phyloP scores from a whole-genome alignment of 495 filamentous ascomycete genomes.

The Daldinia vernicosa region DNA sequence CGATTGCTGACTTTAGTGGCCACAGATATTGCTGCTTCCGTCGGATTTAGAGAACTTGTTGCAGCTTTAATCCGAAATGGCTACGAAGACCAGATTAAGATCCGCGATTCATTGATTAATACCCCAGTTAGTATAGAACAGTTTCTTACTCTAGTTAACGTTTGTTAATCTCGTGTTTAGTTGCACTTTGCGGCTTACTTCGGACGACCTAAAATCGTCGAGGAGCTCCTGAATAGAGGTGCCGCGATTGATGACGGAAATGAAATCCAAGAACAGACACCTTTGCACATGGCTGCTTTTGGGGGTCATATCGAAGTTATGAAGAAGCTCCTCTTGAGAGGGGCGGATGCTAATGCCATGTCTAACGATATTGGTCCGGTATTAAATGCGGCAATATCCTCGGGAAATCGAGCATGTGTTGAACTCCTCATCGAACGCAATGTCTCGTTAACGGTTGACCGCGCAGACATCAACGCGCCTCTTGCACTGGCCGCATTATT shows the following conservation, averaged over 20 bases:
- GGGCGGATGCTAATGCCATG: conserved; percentile 47
- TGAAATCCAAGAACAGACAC: conserved; percentile 42
- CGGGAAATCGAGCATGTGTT: conserved; percentile 46
- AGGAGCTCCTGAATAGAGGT: conserved; percentile 46
- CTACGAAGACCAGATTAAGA: conserved; percentile 44
- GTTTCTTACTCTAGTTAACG: not conserved
- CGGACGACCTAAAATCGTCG: conserved; percentile 47
- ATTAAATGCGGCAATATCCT: conserved; percentile 49
- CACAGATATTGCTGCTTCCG: conserved; percentile 42
- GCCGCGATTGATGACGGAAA: conserved; percentile 47
- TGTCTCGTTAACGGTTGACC: conserved; percentile 41
- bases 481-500: conserved; percentile 44
- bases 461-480: conserved; percentile 38
- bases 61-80: conserved; percentile 44
- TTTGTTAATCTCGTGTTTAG: conserved; percentile 11
- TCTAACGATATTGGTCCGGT: conserved; percentile 45
- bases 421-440: conserved; percentile 47
- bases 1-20: conserved; percentile 7
- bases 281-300: conserved; percentile 51
- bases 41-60: conserved; percentile 46
- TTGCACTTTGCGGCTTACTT: conserved; percentile 49
- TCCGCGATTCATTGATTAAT: conserved; percentile 39
- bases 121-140: conserved; percentile 23
- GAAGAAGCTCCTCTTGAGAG: conserved; percentile 45
- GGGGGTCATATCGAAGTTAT: conserved; percentile 48